Evolutionary conservation across 176 grass and related monocot genomes (phyloP), one percentile per base, ranked within the genome.

Genomic region (Stipa capillata): DNA sequence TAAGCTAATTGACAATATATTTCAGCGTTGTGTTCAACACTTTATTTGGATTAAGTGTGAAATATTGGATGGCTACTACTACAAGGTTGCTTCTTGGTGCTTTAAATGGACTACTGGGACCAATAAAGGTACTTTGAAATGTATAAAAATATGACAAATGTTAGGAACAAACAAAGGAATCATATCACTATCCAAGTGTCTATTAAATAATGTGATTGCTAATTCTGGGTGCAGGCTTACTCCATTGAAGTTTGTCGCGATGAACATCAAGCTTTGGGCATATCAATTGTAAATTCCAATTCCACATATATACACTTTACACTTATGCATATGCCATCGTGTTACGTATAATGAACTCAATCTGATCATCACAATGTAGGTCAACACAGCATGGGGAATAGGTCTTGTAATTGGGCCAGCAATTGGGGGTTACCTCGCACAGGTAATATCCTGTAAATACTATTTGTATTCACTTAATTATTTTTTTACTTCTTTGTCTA

Each of bases 361-460:
- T 81, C 76, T 75, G 8, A 86, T 59, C 23, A 58, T 66, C 17
- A 52, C 3, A 54, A 53, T 32, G 21, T 63, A 91, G 89, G 89
- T 91, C 1, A 88, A 79, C 60, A 91, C 89, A 41, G 73, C 81
- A 55, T 91, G 89, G 89, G 89, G 85, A 35, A 70, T 94, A 81
- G 92, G 92, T 80, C 83, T 97, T 53, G 78, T 94, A 55, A 8
- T 92, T 59, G 94, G 94, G 11, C 94, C 94, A 45, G 87, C 91
- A 21, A 88, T 94, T 76, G 94, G 94, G 72, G 94, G 91, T 18
- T 97, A 88, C 76, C 56, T 97, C 66, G 89, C 60, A 3, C 52
- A 58, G 76, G 88, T 88, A 33, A 13, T 69, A 86, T 24, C 28
- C n/a, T n/a, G 13, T 3, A 78, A 5, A 4, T 15, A 24, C 48